These are phyloP conservation scores for Chlamydomonas reinhardtii DNA, from an alignment of 163 green algal species.

Conservation along the genomic window DNA sequence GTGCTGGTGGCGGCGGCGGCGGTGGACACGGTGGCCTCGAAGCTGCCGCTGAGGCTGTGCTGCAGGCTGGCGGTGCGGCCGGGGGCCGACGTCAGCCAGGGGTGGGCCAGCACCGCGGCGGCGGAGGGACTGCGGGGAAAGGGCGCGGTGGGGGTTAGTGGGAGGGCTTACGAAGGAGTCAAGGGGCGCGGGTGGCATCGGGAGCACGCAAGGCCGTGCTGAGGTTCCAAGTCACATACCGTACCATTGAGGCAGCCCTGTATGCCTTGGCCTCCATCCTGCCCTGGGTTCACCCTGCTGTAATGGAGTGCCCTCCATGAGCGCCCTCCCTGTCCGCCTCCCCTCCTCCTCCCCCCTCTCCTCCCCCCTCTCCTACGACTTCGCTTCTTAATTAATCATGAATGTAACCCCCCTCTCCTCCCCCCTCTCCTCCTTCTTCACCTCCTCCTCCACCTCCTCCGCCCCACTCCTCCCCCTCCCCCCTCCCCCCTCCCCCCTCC, in stretches of 20 bases:
- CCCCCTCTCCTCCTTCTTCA: not conserved
- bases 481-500: constrained; percentile 3
- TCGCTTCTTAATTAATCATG: not conserved
- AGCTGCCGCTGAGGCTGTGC: constrained; percentile 22
- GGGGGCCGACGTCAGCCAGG: constrained; percentile 60
- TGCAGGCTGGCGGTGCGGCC: constrained; percentile 21
- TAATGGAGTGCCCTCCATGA: no score
- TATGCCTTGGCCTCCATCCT: no score
- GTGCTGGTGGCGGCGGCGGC: constrained; percentile 27
- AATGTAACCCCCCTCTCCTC: not conserved
- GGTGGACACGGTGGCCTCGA: constrained; percentile 7
- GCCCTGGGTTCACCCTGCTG: no score
- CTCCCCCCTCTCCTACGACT: not conserved
- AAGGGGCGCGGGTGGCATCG: no score
- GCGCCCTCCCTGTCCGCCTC: no score
- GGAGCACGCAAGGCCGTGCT: no score
- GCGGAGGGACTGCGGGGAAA: constrained; percentile 63
- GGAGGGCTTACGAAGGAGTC: not conserved
- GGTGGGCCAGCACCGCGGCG: constrained; percentile 69
- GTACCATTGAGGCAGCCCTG: no score
- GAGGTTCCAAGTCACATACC: no score
- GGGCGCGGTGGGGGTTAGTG: not conserved
- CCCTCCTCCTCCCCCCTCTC: not conserved
- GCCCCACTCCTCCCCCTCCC: not conserved
- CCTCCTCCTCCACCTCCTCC: not conserved